A percentile compares a stretch with the other conserved stretches of the same genome.
Evolutionary conservation across 1,284 basidiomycete species (phyloP).

Genomic region (Sphaerobolus stellatus): DNA sequence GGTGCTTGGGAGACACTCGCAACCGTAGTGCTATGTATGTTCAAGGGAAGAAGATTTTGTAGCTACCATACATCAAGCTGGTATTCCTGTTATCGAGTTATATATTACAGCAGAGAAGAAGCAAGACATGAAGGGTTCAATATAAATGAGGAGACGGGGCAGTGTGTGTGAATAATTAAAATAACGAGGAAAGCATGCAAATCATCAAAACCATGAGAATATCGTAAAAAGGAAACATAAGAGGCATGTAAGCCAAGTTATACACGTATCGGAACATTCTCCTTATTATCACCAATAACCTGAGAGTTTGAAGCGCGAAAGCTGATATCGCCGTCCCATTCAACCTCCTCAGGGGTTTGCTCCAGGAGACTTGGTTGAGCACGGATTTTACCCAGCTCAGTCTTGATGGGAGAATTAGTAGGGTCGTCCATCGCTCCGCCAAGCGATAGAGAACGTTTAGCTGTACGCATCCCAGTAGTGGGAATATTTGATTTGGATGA

Average conservation of each 20-base stretch:
- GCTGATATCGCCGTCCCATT: constrained; percentile 51
- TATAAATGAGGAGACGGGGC: no score
- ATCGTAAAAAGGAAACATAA: no score
- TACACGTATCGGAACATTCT: constrained; percentile 1
- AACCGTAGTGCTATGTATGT: constrained; percentile 74
- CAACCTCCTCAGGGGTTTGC: constrained; percentile 46
- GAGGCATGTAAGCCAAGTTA: no score
- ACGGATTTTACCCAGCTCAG: constrained; percentile 28
- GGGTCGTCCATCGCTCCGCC: constrained; percentile 7
- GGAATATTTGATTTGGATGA: constrained; percentile 4
- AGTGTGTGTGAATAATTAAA: no score
- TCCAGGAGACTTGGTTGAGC: constrained; percentile 53
- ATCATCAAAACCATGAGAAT: no score
- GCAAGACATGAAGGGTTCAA: no score
- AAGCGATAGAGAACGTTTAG: constrained; percentile 11
- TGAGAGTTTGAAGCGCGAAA: constrained; percentile 28
- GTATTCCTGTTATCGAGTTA: no score
- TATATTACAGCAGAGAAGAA: no score
- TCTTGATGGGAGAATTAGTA: constrained; percentile 15
- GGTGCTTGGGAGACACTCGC: constrained; percentile 71
- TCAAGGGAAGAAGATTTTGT: no score
- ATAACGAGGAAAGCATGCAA: no score
- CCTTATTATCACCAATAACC: constrained; percentile 4
- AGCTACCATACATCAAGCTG: no score
- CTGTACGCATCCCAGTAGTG: constrained; percentile 4